Evolutionary conservation across 805 yeast species (phyloP), one percentile per base, ranked within the genome.

Genomic region (Candida maris): DNA sequence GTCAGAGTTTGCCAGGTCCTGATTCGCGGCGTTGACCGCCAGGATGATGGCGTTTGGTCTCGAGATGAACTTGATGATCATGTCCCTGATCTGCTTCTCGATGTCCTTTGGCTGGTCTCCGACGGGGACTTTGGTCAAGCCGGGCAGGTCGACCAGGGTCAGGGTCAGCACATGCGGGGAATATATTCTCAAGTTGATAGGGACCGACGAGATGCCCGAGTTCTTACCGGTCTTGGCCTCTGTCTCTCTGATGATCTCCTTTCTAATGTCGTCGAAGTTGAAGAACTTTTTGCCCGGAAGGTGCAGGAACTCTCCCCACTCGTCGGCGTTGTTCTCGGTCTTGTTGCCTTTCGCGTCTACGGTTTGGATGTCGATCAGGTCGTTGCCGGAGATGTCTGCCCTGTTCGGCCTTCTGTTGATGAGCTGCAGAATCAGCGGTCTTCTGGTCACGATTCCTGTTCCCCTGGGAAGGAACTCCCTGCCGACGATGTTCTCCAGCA

Each of bases 51-150:
- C 95, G 55, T 93, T 91, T 39, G 97, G 97, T 54, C 88, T 88
- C 19, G 96, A 82, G 48, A 93, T 89, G 59, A 83, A 93, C 63
- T 88, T 89, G 73, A 93, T 72, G 32, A 93, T 71, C 87, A 93
- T 82, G 46, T 88, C 95, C 56, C 88, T 81, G 54, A 93, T 93
- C 65, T 87, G 97, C 47, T 75, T 79, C 67, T 93, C 98, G 48
- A 93, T 93, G 62, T 93, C 98, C 53, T 85, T 83, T 37, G 98
- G 98, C 65, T 93, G 98, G 65, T 93, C 98, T 33, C 98, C 98
- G 38, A 93, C 96, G 4, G 98, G 98, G 25, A 93, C 98, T 61
- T 93, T 93, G 27, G 98, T 93, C 55, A 93, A 75, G 42, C 98
- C 98, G 7, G 98, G 98, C 54, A 93, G 74, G 66, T 93, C 98